Base-by-base conservation (phyloP, 805 yeast genomes). In the Wickerhamiella musiphila region DNA sequence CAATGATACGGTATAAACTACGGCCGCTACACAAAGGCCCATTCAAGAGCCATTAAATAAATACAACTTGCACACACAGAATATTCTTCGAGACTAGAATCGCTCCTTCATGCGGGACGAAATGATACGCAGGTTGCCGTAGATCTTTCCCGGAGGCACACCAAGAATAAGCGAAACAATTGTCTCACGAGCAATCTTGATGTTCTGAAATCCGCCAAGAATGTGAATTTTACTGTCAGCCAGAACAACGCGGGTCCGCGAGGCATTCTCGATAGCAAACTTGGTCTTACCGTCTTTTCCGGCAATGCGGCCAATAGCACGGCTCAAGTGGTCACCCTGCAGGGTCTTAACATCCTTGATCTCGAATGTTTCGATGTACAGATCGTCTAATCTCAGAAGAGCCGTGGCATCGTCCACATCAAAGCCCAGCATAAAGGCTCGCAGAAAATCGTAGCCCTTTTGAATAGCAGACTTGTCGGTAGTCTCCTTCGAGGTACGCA, bases 261-360 rank as follows among this genome's bases (percentile, higher is more conserved):
- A 86, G 12, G 98, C 95, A 52, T 90, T 90, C 58, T 90, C 99
- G 51, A 90, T 90, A 20, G 98, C 95, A 56, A 86, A 90, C 61
- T 86, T 90, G 40, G 96, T 90, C 58, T 84, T 86, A 51, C 99
- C 99, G 53, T 90, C 99, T 53, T 90, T 92, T 56, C 99, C 99
- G 10, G 99, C 98, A 57, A 90, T 90, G 67, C 99, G 82, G 50
- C 98, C 99, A 53, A 90, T 90, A 6, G 99, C 98, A 67, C 99
- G 76, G 32, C 94, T 78, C 53, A 90, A 65, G 68, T 90, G 98
- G 58, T 90, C 98, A 18, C 96, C 98, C 18, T 72, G 73, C 44
- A 90, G 63, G 4, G 95, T 86, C 58, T 90, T 92, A 36, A 90
- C 95, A 57, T 90, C 99, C 54, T 90, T 90, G 47, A 90, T 68